phyloP scores from a whole-genome alignment of 768 basidiomycete genomes.

The Suillus clintonianus region DNA sequence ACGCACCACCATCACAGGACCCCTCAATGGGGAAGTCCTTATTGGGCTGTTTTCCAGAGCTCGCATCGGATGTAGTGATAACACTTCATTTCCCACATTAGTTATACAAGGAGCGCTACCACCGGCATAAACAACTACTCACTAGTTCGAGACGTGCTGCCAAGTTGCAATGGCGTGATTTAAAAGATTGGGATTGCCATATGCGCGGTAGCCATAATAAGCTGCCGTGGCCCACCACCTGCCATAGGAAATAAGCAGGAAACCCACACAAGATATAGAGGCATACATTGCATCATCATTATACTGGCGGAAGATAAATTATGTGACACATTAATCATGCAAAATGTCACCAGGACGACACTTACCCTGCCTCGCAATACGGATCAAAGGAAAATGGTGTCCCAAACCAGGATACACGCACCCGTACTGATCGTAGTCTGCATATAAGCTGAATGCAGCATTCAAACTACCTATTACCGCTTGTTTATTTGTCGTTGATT shows the following conservation, averaged over 20 bases:
- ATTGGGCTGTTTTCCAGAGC: conserved; percentile 36
- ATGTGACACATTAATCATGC: not conserved
- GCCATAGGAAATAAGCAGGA: not conserved
- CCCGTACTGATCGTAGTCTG: conserved; percentile 10
- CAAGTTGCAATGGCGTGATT: conserved; percentile 49
- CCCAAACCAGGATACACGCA: not conserved
- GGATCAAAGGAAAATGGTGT: not conserved
- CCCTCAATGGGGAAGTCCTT: conserved; percentile 44
- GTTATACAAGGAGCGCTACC: not conserved
- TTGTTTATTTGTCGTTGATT: not conserved
- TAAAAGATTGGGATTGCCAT: conserved; percentile 43
- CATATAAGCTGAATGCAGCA: conserved; percentile 4
- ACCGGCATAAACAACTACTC: conserved; percentile 15
- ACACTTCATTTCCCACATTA: conserved; percentile 30
- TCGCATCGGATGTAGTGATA: conserved; percentile 43
- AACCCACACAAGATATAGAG: not conserved
- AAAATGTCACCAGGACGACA: not conserved
- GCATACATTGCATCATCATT: conserved; percentile 11
- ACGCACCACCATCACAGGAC: conserved; percentile 47
- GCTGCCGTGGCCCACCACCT: conserved; percentile 58
- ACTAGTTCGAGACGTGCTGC: conserved; percentile 51
- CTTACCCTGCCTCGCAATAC: not conserved
- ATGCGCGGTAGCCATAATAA: conserved; percentile 49
- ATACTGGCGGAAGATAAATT: not conserved
- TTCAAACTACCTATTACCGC: conserved; percentile 5